These are phyloP conservation scores for Aureoboletus auriporus DNA, from an alignment of 768 basidiomycete species.

Conservation along the genomic window DNA sequence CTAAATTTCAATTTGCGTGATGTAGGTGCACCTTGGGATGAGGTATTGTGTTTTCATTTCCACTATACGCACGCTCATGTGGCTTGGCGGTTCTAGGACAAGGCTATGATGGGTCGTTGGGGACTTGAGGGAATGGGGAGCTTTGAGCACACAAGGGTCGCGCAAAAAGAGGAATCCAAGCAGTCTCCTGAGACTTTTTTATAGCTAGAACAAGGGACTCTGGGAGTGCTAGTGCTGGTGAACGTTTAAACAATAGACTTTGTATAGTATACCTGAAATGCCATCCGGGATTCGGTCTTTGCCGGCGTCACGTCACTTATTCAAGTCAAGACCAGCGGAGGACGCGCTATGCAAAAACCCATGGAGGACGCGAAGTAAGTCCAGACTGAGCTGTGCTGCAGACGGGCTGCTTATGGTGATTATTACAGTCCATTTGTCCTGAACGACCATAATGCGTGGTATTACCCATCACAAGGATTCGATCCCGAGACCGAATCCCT, in stretches of 20 bases:
- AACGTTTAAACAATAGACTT: too few relatives aligned
- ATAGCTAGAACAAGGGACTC: neutral
- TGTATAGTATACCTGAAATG: too few relatives aligned
- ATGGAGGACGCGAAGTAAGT: slow-evolving; percentile 31
- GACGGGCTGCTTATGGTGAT: slow-evolving; percentile 5
- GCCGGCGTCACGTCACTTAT: slow-evolving; percentile 12
- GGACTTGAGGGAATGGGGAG: slow-evolving; percentile 88
- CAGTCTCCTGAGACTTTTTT: neutral
- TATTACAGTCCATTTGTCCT: slow-evolving; percentile 41
- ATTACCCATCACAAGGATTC: slow-evolving; percentile 77
- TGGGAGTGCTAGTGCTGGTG: too few relatives aligned
- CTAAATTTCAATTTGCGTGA: slow-evolving; percentile 4
- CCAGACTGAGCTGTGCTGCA: neutral
- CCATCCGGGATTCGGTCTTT: slow-evolving; percentile 14
- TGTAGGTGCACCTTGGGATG: slow-evolving; percentile 90
- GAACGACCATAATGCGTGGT: slow-evolving; percentile 77
- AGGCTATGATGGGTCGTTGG: slow-evolving; percentile 91
- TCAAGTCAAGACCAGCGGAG: neutral
- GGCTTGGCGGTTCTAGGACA: slow-evolving; percentile 55
- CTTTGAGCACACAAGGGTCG: slow-evolving; percentile 72
- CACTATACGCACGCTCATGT: neutral
- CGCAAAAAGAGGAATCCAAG: slow-evolving; percentile 43
- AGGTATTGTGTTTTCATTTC: slow-evolving; percentile 40
- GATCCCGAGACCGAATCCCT: slow-evolving; percentile 62
- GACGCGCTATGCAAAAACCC: slow-evolving; percentile 23